A percentile compares a stretch with the other conserved stretches of the same genome.
Conservation (phyloP, 352 stramenopile genomes). For the Globisporangium ultimum region DNA sequence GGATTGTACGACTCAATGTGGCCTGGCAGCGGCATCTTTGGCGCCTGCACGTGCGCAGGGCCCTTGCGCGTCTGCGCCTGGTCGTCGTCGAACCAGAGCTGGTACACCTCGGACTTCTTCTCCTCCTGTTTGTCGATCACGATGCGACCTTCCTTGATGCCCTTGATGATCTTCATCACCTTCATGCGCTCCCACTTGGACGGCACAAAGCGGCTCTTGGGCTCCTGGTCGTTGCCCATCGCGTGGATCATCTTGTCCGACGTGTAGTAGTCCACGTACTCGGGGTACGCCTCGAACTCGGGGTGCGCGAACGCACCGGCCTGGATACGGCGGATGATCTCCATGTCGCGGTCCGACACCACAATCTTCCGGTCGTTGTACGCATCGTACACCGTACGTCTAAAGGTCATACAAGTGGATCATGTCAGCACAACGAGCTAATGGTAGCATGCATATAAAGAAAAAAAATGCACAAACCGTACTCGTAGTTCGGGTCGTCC, state of each 20-base stretch:
- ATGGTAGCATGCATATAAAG: not conserved
- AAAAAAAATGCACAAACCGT: slow-evolving; percentile 20
- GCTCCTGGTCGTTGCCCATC: slow-evolving; percentile 83
- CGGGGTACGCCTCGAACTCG: slow-evolving; percentile 90
- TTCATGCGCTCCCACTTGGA: slow-evolving; percentile 98
- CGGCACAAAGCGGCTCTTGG: slow-evolving; percentile 94
- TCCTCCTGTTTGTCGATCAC: slow-evolving; percentile 90
- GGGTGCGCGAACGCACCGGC: slow-evolving; percentile 88
- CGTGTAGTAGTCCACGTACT: slow-evolving; percentile 90
- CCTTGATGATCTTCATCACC: slow-evolving; percentile 96
- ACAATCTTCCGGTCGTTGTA: slow-evolving; percentile 98
- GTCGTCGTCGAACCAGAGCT: slow-evolving; percentile 93
- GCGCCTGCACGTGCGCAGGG: slow-evolving; percentile 95
- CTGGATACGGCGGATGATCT: slow-evolving; percentile 98
- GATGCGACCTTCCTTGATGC: slow-evolving; percentile 96
- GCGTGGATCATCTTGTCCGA: slow-evolving; percentile 87
- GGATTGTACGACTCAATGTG: slow-evolving; percentile 99
- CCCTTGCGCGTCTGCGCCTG: slow-evolving; percentile 88
- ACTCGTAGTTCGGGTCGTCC: slow-evolving; percentile 93
- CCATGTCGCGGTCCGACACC: slow-evolving; percentile 95
- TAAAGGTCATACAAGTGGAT: slow-evolving; percentile 12
- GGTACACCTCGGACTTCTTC: slow-evolving; percentile 88
- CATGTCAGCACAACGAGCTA: not conserved
- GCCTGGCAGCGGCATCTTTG: slow-evolving; percentile 96
- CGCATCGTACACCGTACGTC: slow-evolving; percentile 97